Percentiles rank a stretch among this genome's conserved stretches.
Evolutionary conservation across 345 rosid genomes (phyloP).

Genomic region (Trapa incisa): DNA sequence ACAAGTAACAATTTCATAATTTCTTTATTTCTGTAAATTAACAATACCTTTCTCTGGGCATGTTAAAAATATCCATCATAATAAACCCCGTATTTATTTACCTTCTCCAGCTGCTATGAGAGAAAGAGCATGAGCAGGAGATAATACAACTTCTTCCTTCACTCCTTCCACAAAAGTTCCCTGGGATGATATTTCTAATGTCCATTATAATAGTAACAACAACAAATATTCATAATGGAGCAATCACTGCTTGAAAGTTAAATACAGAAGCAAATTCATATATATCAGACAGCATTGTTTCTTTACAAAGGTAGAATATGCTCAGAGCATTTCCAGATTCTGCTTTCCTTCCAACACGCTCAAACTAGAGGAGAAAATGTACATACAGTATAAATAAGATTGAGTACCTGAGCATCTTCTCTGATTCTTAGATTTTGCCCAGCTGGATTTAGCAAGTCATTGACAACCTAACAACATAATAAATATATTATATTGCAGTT

Average conservation of each 20-base stretch:
- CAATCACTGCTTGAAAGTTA: neutral
- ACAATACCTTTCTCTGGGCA: too few species aligned
- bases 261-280: neutral
- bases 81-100: slow-evolving; percentile 4
- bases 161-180: slow-evolving; percentile 98
- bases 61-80: neutral
- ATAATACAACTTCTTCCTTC: slow-evolving; percentile 96
- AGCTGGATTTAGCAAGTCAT: slow-evolving; percentile 90
- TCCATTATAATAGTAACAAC: neutral
- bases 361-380: too few species aligned
- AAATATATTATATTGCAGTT: neutral
- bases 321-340: neutral
- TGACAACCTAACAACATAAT: slow-evolving; percentile 63
- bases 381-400: neutral
- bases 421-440: slow-evolving; percentile 95
- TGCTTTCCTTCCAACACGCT: neutral
- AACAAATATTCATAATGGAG: neutral
- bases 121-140: slow-evolving; percentile 98
- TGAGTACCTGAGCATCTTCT: slow-evolving; percentile 88
- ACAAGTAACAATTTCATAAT: neutral
- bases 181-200: slow-evolving; percentile 20
- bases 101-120: slow-evolving; percentile 99
- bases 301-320: neutral
- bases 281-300: too few species aligned
- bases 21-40: neutral